Evolutionary conservation across 768 basidiomycete genomes (phyloP), one percentile per base, ranked within the genome.

Genomic region (Rubroboletus satanas): DNA sequence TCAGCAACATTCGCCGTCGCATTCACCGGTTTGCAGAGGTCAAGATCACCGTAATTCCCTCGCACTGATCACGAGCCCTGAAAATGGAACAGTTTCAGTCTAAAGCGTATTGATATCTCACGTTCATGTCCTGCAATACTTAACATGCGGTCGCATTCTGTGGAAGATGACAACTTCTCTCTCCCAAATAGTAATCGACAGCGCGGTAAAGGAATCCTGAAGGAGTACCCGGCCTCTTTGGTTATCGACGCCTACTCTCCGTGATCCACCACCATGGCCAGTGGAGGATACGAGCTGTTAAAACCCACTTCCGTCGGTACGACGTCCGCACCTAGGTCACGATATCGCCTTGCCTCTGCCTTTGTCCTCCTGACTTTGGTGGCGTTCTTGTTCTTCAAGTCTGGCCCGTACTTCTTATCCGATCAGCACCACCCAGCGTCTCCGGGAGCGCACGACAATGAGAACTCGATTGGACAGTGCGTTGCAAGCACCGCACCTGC

Each of bases 381-480:
- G 4, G 48, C 53, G 5, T 56, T 67, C 38, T 39, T 61, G 14
- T 32, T 65, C 10, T 36, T 60, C 33, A 61, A 50, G 21, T 39
- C 45, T 18, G 15, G 42, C 21, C 23, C 44, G 4, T 46, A 43
- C 18, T 37, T 60, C 45, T 39, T 53, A 49, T 53, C 53, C 35
- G 23, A 21, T 37, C 50, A 42, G 15, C 45, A 28, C 28, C 46
- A 11, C 4, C 31, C 33, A 14, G 5, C 49, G 1, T 21, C 54
- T 14, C 26, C 15, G 14, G 49, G 11, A 5, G 39, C 8, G 14
- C 36, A 51, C 21, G 51, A 55, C 29, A 14, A 42, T 43, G 33
- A 29, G 5, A 60, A 51, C 48, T 52, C 38, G 29, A 39, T 75
- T 26, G 62, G 64, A 43, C 72, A 73, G 46, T 81, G 80, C 51